Evolutionary conservation across 768 basidiomycete species (phyloP), one percentile per base, ranked within the genome.

Genomic region (Leccinum longicurvipes): DNA sequence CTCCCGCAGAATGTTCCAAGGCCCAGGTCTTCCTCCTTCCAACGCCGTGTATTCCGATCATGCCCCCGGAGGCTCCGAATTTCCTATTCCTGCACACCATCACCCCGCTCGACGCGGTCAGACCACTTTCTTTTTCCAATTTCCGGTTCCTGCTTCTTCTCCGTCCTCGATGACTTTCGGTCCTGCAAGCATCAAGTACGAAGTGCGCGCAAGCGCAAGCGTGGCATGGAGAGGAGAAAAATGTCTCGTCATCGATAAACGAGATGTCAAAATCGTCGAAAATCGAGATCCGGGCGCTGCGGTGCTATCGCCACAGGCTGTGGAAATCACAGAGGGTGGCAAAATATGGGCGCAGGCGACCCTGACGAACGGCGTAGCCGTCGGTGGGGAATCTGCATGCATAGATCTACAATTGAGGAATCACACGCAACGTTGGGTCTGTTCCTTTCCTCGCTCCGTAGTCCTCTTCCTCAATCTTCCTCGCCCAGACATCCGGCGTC

Each of bases 351-450:
- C 82, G 45, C 86, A 87, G 63, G 90, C 82, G 1, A 80, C 73
- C 52, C 66, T 93, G 17, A 72, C 88, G 23, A 86, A 83, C 31
- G 83, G 80, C 8, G 71, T 86, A 14, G 64, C 86, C 17, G 76
- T 90, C 8, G 81, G 86, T 28, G 91, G 91, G 9, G 82, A 84
- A 63, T 82, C 80, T 57, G 85, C 80, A 17, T 87, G 85, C 65
- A 76, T 93, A 42, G 86, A 91, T 63, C 71, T 93, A 51, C 83
- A 86, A 59, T 85, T 93, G 47, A 91, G 85, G 76, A 93, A 93
- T 63, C 86, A 91, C 66, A 88, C 90, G 2, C 73, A 74, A 50
- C 89, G 87, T 73, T 91, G 87, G 85, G 91, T 89, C 47, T 56
- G 70, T 63, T 23, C 29, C 34, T 42, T 52, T 25, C 53, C 32